These are phyloP conservation scores for Cercophora scortea DNA, from an alignment of 495 filamentous ascomycete species.

Conservation along the genomic window DNA sequence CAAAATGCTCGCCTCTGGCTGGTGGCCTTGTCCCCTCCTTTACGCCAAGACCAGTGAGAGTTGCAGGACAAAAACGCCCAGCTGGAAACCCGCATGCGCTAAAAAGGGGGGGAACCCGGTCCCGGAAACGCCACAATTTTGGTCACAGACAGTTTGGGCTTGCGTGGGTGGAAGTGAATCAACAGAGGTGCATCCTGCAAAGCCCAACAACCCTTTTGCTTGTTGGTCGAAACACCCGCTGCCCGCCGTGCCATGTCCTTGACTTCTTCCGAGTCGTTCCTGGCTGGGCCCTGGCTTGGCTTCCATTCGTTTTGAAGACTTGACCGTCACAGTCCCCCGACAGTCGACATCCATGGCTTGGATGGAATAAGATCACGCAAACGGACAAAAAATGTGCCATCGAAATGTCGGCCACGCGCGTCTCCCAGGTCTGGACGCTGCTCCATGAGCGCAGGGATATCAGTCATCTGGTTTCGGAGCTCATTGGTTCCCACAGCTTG, in stretches of 20 bases:
- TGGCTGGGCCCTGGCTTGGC: too few relatives aligned
- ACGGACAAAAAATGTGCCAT: not conserved
- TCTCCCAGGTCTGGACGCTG: not conserved
- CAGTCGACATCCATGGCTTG: not conserved
- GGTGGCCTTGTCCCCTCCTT: not conserved
- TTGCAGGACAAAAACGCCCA: not conserved
- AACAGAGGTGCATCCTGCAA: too few relatives aligned
- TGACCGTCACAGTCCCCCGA: not conserved
- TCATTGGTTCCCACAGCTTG: constrained; percentile 3
- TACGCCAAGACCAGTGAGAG: not conserved
- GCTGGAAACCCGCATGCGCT: not conserved
- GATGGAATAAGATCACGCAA: not conserved
- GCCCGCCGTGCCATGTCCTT: too few relatives aligned
- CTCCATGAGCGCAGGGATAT: not conserved
- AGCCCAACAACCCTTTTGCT: too few relatives aligned
- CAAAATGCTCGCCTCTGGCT: not conserved
- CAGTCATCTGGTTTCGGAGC: not conserved
- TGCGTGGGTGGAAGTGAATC: too few relatives aligned
- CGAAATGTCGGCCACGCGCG: constrained; percentile 1
- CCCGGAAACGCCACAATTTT: too few relatives aligned
- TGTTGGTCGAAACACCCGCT: too few relatives aligned
- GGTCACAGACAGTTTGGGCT: too few relatives aligned
- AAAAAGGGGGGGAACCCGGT: too few relatives aligned
- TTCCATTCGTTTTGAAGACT: too few relatives aligned
- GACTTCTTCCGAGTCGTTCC: too few relatives aligned